These are phyloP conservation scores for Cutaneotrichosporon dermatis DNA, from an alignment of 1,284 basidiomycete species.

Conservation along the genomic window DNA sequence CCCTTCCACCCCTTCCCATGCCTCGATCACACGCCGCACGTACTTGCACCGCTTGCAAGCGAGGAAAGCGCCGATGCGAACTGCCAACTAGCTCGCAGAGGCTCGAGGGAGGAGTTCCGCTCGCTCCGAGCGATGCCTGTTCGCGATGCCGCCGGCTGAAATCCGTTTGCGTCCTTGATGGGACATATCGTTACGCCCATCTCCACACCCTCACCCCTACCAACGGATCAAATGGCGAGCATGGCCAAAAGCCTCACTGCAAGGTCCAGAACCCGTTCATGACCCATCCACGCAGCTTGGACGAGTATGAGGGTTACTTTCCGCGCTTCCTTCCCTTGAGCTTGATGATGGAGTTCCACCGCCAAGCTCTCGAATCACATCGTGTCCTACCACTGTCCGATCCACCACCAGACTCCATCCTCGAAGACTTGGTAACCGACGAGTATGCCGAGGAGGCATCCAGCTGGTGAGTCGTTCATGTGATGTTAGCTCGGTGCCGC, in stretches of 20 bases:
- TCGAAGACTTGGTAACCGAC: constrained; percentile 3
- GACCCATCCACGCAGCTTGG: background rate
- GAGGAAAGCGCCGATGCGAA: background rate
- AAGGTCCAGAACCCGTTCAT: background rate
- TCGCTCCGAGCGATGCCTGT: background rate
- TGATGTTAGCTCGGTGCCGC: background rate
- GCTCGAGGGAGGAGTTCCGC: background rate
- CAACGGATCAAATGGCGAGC: background rate
- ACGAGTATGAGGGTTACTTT: constrained; percentile 8
- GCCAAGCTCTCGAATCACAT: background rate
- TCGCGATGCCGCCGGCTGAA: background rate
- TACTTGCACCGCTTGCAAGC: constrained; percentile 1
- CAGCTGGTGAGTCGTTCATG: background rate
- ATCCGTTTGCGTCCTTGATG: background rate
- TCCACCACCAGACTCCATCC: background rate
- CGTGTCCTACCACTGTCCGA: background rate
- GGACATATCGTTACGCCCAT: background rate
- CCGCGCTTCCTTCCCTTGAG: constrained; percentile 7
- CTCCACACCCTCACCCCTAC: background rate
- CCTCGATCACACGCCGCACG: background rate
- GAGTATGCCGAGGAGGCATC: background rate
- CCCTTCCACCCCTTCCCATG: background rate
- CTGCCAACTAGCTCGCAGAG: background rate
- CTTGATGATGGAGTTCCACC: constrained; percentile 6
- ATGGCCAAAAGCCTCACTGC: too few species aligned